Evolutionary conservation across 129 eudicot species (phyloP), one percentile per base, ranked within the genome.

Genomic region (Erigeron canadensis): DNA sequence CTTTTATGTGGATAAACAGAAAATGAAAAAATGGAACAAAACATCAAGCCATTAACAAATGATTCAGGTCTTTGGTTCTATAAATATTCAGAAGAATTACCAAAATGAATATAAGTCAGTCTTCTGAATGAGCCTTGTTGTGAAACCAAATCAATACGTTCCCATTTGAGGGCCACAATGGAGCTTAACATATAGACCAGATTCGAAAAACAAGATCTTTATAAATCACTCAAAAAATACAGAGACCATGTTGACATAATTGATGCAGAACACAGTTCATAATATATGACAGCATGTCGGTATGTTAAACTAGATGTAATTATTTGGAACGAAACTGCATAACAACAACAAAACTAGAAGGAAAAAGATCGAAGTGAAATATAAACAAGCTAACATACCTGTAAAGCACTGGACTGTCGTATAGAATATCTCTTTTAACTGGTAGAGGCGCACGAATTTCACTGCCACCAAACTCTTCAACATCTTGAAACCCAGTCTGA

Each of bases 391-490:
- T 55, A 55, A 55, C 76, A 69, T 76, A 86, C 96, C 96, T 86
- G 55, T 75, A 82, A 37, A 75, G 71, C 77, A 84, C 75, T 4
- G 85, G 76, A 71, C 59, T 56, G 68, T 84, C 93, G 67, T 89
- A 89, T 5, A 89, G 86, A 58, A 87, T 88, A 37, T 86, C 96
- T 78, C 96, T 69, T 83, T 75, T 86, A 53, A 86, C 93, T 5
- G 93, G 96, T 73, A 89, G 69, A 77, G 96, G 96, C 10, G 93
- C 78, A 15, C 96, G 90, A 5, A 89, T 77, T 54, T 76, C 87
- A 51, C 76, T 81, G 18, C 63, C 88, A 44, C 55, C 83, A 28
- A 51, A 73, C 75, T 16, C 80, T 62, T 22, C 46, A 12, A 28
- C 39, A 64, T 53, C 59, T 56, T 62, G 62, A 16, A 7, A 16